Conservation (phyloP, 345 rosid genomes). For the Crucihimalaya himalaica region DNA sequence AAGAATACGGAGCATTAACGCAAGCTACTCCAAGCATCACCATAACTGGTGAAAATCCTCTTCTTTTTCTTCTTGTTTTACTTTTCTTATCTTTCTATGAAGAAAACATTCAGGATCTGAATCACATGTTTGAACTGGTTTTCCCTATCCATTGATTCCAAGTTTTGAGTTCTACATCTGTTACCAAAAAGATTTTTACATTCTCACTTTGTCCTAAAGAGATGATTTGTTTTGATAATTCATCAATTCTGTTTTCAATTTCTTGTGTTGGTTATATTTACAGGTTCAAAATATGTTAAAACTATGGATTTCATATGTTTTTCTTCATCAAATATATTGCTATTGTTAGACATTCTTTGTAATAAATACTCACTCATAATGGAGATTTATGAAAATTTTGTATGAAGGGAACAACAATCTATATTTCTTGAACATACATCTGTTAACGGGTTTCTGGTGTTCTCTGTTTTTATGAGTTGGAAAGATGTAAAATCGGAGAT, state of each 20-base stretch:
- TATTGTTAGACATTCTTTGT: not conserved
- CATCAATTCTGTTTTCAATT: conserved; percentile 13
- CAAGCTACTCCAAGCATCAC: conserved; percentile 15
- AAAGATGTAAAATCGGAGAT: too few relatives aligned
- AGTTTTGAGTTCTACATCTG: conserved; percentile 1
- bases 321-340: not conserved
- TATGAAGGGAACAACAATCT: not conserved
- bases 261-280: not conserved
- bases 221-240: conserved; percentile 22
- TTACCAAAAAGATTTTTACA: not conserved
- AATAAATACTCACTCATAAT: not conserved
- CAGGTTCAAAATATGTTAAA: conserved; percentile 9
- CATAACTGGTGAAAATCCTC: conserved; percentile 13
- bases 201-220: conserved; percentile 10
- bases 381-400: not conserved
- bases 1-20: conserved; percentile 45
- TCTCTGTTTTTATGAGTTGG: too few relatives aligned
- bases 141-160: conserved; percentile 8
- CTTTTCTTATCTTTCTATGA: conserved; percentile 6
- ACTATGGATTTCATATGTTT: not conserved
- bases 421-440: not conserved
- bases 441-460: not conserved
- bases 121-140: conserved; percentile 16
- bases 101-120: conserved; percentile 13
- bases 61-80: conserved; percentile 1